These are phyloP conservation scores for Linnemannia hyalina DNA, from an alignment of 192 early-diverging fungal species.

Conservation along the genomic window DNA sequence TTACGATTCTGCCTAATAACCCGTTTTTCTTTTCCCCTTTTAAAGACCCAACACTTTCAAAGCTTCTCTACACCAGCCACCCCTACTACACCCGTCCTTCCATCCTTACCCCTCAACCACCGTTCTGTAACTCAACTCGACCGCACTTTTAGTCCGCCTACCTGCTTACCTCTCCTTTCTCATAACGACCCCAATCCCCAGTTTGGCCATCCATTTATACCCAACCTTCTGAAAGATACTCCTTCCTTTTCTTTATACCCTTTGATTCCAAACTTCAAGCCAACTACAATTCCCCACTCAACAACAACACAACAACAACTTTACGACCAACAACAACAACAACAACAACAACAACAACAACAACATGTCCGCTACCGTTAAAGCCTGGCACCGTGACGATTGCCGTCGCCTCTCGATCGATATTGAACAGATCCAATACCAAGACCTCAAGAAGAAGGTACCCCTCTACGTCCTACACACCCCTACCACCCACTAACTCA, in stretches of 20 bases:
- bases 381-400: slow-evolving; percentile 52
- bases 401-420: slow-evolving; percentile 54
- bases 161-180: not conserved
- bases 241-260: not conserved
- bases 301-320: not conserved
- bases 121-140: not conserved
- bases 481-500: too few species aligned
- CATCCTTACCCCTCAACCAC: not conserved
- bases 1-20: too few species aligned
- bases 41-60: slow-evolving; percentile 1
- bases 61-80: not conserved
- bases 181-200: not conserved
- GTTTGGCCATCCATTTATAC: not conserved
- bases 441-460: slow-evolving; percentile 55
- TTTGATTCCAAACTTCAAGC: not conserved
- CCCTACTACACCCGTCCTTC: not conserved
- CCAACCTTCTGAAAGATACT: not conserved
- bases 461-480: not conserved
- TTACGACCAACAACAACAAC: not conserved
- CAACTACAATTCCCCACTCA: not conserved
- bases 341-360: slow-evolving; percentile 4
- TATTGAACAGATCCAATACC: slow-evolving; percentile 52
- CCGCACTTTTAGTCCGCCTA: not conserved
- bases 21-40: not conserved
- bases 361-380: slow-evolving; percentile 49